These are phyloP conservation scores for Ceratocystis ficicola DNA, from an alignment of 2,329 filamentous ascomycete genomes.

Conservation along the genomic window DNA sequence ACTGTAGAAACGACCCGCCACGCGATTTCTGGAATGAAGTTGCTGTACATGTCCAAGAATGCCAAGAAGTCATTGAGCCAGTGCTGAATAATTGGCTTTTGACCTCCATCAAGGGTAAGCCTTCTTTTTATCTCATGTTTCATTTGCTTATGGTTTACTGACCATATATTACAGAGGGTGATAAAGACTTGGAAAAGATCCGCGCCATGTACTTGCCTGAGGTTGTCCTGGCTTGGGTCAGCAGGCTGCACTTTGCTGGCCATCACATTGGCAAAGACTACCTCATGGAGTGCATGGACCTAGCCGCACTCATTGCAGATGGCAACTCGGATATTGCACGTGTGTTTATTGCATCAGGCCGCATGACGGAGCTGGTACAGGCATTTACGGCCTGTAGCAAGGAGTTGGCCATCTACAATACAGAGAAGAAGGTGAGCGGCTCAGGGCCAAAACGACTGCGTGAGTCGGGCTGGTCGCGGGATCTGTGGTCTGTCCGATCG, in stretches of 20 bases:
- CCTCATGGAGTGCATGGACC: constrained; percentile 74
- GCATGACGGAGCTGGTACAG: constrained; percentile 65
- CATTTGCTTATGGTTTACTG: background rate
- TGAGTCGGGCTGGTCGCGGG: constrained; percentile 50
- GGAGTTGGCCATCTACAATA: constrained; percentile 47
- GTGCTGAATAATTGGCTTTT: constrained; percentile 55
- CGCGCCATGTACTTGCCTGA: constrained; percentile 75
- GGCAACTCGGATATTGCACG: constrained; percentile 53
- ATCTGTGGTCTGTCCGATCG: constrained; percentile 48
- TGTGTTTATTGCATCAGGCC: constrained; percentile 50
- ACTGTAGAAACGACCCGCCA: constrained; percentile 28
- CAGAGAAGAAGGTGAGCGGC: constrained; percentile 39
- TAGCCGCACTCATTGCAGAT: constrained; percentile 63
- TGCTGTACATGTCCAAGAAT: constrained; percentile 40
- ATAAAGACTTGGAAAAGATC: constrained; percentile 50
- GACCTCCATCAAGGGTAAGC: constrained; percentile 42
- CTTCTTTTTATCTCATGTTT: background rate
- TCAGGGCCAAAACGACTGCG: constrained; percentile 46
- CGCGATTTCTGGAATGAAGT: constrained; percentile 45
- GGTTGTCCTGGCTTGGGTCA: constrained; percentile 70
- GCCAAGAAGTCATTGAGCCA: constrained; percentile 46
- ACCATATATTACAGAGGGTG: constrained; percentile 38
- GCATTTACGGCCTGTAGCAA: constrained; percentile 67
- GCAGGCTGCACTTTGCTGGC: constrained; percentile 66
- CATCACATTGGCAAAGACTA: constrained; percentile 61